Evolutionary conservation across 2,329 filamentous ascomycete genomes (phyloP), one percentile per base, ranked within the genome.

Genomic region (Drechslera avenae): DNA sequence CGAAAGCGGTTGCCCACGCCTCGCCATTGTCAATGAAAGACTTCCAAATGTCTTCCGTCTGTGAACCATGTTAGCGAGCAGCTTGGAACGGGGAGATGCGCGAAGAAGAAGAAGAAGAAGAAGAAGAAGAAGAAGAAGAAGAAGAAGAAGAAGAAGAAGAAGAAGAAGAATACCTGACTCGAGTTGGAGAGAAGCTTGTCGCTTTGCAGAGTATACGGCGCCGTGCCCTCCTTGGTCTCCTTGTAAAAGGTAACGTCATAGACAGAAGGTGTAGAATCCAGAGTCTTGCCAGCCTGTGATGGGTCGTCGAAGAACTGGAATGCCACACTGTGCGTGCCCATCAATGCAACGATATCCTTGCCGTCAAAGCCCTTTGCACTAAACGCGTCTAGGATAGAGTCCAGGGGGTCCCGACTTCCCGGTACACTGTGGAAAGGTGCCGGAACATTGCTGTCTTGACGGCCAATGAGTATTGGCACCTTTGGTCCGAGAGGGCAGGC

Each of bases 311-410:
- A 60, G 18, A 57, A 59, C 31, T 72, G 67, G 8, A 61, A 56
- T 3, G 63, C 64, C 0, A 66, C 60, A 1, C 61, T 58, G 32
- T 73, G 71, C 4, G 68, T 64, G 4, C 69, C 71, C 28, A 73
- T 50, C 6, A 73, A 61, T 6, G 70, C 70, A 10, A 70, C 71
- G 4, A 73, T 58, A 46, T 73, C 69, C 16, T 48, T 55, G 1
- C 62, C 41, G 5, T 52, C 56, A 43, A 73, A 63, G 0, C 68
- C 69, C 21, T 69, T 67, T 4, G 58, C 61, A 4, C 41, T 45
- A 44, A 73, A 73, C 8, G 60, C 54, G 0, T 36, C 44, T 3
- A 66, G 40, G 6, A 72, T 61, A 3, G 43, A 54, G 1, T 50
- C 50, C 3, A 62, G 56, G 0, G 61, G 39, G 39, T 59, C 65